Evolutionary conservation across 306 rosid genomes (phyloP), one percentile per base, ranked within the genome.

Genomic region (Cicer judaicum): DNA sequence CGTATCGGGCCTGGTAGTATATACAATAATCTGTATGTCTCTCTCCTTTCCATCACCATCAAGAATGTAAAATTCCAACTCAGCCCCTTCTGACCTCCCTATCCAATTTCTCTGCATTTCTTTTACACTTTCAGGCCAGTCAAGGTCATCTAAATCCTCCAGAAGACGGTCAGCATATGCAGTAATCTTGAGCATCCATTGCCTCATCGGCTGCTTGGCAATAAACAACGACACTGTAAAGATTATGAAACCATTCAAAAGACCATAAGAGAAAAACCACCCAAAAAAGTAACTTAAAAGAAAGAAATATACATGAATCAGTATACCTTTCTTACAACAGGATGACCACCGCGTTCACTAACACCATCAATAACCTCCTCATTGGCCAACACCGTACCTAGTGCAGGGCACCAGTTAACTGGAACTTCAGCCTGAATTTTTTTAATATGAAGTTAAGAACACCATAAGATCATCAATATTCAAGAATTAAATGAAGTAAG

Each of bases 151-250:
- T 74, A 94, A 83, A 86, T 91, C 98, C 79, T 94, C 96, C 52
- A 91, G 98, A 78, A 94, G 98, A 80, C 93, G 92, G 72, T 94
- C 98, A 68, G 98, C 98, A 82, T 91, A 94, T 65, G 91, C 98
- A 79, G 98, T 94, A 59, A 94, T 94, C 92, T 90, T 94, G 84
- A 94, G 98, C 88, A 91, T 91, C 98, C 98, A 91, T 84, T 94
- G 98, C 87, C 89, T 85, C 98, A 94, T 94, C 73, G 98, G 98
- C 98, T 94, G 98, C 94, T 94, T 84, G 92, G 92, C 86, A 89
- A 88, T 85, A 91, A 94, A 90, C 89, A 88, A 94, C 12, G 84
- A 88, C 84, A 91, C 92, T 85, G 96, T 83, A 91, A 84, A 75
- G 85, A 91, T 88, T 88, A 84, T 83, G 79, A 82, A 87, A 85